phyloP scores from a whole-genome alignment of 2,329 filamentous ascomycete species.

The Diatrype stigma region DNA sequence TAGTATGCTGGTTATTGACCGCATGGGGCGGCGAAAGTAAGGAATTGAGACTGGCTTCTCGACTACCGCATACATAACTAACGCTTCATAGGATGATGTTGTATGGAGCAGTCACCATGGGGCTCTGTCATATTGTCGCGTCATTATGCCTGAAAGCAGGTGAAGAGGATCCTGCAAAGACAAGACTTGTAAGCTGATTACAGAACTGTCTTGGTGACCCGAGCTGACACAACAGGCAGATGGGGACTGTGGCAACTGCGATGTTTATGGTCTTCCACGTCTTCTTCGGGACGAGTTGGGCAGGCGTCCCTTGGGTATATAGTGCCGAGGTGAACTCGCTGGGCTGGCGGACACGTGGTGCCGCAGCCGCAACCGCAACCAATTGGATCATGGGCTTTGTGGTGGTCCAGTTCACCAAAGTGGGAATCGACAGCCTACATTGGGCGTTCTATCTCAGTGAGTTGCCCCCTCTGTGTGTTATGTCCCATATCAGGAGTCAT shows the following conservation, averaged over 20 bases:
- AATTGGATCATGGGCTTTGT: slow-evolving; percentile 42
- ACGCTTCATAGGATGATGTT: slow-evolving; percentile 30
- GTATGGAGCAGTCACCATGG: slow-evolving; percentile 32
- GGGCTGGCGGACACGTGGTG: slow-evolving; percentile 36
- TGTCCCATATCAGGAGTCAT: not conserved
- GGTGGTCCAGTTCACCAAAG: slow-evolving; percentile 41
- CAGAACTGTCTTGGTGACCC: too few species aligned
- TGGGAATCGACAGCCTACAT: slow-evolving; percentile 34
- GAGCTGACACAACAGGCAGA: too few species aligned
- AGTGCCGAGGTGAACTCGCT: slow-evolving; percentile 38
- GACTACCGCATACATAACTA: too few species aligned
- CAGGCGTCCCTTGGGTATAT: slow-evolving; percentile 35
- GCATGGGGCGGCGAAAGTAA: slow-evolving; percentile 35
- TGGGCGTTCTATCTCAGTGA: slow-evolving; percentile 41
- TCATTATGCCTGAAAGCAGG: slow-evolving; percentile 30
- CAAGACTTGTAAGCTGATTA: slow-evolving; percentile 19
- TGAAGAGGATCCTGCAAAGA: slow-evolving; percentile 24
- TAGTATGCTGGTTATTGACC: slow-evolving; percentile 36
- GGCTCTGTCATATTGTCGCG: slow-evolving; percentile 33
- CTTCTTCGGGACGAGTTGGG: slow-evolving; percentile 32
- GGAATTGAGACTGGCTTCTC: not conserved
- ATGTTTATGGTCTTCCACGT: slow-evolving; percentile 41
- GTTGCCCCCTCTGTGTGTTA: slow-evolving; percentile 5
- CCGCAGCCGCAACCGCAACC: slow-evolving; percentile 39
- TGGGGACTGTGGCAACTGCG: slow-evolving; percentile 35